Percentiles rank a stretch among this genome's conserved stretches.
Conservation (phyloP, 768 basidiomycete genomes). For the Kwoniella sp. region DNA sequence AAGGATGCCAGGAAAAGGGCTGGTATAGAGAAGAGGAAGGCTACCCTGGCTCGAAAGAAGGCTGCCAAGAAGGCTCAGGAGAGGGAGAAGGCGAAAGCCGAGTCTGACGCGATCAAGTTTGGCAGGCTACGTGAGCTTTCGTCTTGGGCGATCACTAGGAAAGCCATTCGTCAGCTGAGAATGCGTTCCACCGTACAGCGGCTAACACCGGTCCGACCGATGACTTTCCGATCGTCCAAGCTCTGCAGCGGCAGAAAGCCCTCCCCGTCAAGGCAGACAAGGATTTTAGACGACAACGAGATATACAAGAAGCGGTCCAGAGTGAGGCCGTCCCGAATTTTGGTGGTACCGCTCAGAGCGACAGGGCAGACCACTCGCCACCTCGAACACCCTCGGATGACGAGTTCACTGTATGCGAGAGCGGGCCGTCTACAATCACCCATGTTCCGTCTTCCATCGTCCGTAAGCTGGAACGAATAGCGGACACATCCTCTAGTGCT, state of each 20-base stretch:
- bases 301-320: neutral
- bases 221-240: slow-evolving; percentile 26
- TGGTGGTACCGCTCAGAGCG: neutral
- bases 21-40: slow-evolving; percentile 1
- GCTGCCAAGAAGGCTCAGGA: neutral
- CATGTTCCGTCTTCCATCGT: neutral
- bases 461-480: neutral
- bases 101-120: slow-evolving; percentile 2
- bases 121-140: slow-evolving; percentile 2
- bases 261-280: slow-evolving; percentile 19
- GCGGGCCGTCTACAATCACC: slow-evolving; percentile 13
- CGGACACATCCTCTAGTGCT: slow-evolving; percentile 4
- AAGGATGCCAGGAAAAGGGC: slow-evolving; percentile 1
- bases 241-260: slow-evolving; percentile 22
- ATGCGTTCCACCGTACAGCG: neutral
- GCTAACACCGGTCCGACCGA: slow-evolving; percentile 4
- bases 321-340: neutral
- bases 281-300: neutral
- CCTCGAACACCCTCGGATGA: neutral
- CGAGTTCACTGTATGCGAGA: neutral
- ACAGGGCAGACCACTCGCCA: neutral
- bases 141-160: neutral
- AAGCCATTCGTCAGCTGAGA: neutral
- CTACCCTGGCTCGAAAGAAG: neutral
- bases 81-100: neutral